phyloP scores from a whole-genome alignment of 148 eudicot genomes.

The Arbutus unedo region DNA sequence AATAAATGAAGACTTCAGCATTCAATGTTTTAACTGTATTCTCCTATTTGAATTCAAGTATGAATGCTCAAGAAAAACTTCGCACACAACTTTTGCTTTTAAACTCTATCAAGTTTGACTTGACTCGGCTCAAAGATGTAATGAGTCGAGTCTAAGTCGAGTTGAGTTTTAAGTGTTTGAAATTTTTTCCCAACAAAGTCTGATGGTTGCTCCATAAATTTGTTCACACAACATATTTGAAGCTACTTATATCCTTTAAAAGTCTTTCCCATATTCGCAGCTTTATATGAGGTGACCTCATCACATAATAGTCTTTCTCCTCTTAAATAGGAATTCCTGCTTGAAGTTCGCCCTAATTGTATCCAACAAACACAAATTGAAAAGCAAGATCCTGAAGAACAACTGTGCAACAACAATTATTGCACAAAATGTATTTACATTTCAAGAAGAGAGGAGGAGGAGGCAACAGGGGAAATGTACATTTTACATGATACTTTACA shows the following conservation, averaged over 20 bases:
- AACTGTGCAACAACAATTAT: neutral
- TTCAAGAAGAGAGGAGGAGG: neutral
- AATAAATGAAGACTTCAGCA: too few relatives aligned
- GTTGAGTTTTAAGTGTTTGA: too few relatives aligned
- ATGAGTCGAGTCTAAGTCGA: too few relatives aligned
- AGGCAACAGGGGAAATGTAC: neutral
- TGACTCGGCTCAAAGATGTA: too few relatives aligned
- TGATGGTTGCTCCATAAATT: too few relatives aligned
- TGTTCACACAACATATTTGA: too few relatives aligned
- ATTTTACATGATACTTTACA: neutral
- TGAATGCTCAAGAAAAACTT: too few relatives aligned
- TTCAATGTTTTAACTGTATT: too few relatives aligned
- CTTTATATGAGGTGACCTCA: neutral
- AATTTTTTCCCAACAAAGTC: too few relatives aligned
- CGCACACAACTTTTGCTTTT: too few relatives aligned
- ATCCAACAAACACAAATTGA: neutral
- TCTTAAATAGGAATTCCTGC: neutral
- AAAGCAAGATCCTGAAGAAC: neutral
- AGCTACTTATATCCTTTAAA: neutral
- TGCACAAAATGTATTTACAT: neutral
- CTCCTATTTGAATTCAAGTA: too few relatives aligned
- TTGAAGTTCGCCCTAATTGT: neutral
- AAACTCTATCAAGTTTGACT: too few relatives aligned
- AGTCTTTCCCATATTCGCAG: neutral
- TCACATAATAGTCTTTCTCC: neutral